A percentile compares a stretch with the other conserved stretches of the same genome.
Evolutionary conservation across 2,329 filamentous ascomycete genomes (phyloP).

Genomic region (Fusarium miscanthi): DNA sequence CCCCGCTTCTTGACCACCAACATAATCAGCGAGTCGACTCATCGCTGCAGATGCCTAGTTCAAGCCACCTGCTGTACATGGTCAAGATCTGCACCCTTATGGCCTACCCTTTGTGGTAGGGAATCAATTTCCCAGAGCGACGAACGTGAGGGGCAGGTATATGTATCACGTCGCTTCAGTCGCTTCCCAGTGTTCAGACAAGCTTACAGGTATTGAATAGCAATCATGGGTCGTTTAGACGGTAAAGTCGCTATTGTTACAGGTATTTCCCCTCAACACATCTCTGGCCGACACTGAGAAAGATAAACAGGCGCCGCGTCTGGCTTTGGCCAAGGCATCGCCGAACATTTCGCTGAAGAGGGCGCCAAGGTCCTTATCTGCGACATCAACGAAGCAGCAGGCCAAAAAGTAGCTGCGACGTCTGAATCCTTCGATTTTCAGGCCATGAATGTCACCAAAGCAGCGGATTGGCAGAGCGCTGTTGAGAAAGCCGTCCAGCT

Average conservation of each 20-base stretch:
- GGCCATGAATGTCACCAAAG: constrained; percentile 6
- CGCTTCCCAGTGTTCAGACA: rapidly evolving
- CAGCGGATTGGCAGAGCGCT: background rate
- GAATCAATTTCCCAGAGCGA: background rate
- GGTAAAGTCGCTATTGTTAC: constrained; percentile 23
- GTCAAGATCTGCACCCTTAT: background rate
- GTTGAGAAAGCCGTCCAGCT: background rate
- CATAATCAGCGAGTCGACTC: constrained; percentile 2
- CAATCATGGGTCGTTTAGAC: constrained; percentile 13
- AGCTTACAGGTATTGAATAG: rapidly evolving
- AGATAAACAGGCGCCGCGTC: background rate
- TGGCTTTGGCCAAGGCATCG: constrained; percentile 29
- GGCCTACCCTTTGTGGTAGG: no score
- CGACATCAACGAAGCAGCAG: background rate
- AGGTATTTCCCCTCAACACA: background rate
- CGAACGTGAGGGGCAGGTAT: background rate
- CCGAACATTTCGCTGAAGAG: constrained; percentile 11
- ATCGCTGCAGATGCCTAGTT: background rate
- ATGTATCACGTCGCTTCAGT: background rate
- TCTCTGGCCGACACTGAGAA: rapidly evolving
- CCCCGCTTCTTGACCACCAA: constrained; percentile 8
- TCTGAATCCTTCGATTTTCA: constrained; percentile 1
- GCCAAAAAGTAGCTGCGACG: background rate
- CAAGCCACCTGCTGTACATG: background rate
- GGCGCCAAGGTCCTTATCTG: constrained; percentile 9